Evolutionary conservation across 305 asterid genomes (phyloP).

Genomic region (Solanum chacoense): DNA sequence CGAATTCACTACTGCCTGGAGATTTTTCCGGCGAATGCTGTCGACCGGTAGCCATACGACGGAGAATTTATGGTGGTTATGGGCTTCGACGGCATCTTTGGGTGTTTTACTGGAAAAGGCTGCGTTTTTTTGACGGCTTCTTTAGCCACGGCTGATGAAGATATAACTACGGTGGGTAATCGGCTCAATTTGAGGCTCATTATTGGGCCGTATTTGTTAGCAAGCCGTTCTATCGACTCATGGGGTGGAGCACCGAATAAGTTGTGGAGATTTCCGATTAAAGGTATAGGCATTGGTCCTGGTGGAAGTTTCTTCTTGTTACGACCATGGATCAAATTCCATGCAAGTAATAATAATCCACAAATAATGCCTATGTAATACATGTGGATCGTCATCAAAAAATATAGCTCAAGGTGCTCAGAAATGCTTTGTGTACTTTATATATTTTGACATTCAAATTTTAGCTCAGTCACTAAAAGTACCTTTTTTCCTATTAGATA

Average conservation of each 20-base stretch:
- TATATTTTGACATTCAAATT: not conserved
- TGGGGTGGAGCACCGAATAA: not conserved
- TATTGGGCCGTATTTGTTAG: not conserved
- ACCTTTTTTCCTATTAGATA: too few species aligned
- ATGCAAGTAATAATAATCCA: not conserved
- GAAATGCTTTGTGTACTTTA: not conserved
- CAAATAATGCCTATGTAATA: not conserved
- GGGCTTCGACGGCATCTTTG: not conserved
- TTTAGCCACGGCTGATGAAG: not conserved
- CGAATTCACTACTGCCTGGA: not conserved
- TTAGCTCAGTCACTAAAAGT: not conserved
- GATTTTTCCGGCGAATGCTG: not conserved
- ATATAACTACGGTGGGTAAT: not conserved
- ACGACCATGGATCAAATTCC: not conserved
- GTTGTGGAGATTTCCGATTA: not conserved
- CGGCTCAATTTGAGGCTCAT: not conserved
- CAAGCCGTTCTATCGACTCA: not conserved
- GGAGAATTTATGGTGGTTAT: not conserved
- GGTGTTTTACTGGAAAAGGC: not conserved
- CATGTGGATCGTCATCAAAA: not conserved
- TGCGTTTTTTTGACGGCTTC: not conserved
- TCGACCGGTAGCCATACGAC: not conserved
- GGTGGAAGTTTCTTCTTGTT: not conserved
- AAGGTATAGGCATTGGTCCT: not conserved
- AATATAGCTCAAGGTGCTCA: not conserved